A percentile compares a stretch with the other conserved stretches of the same genome.
phyloP scores from a whole-genome alignment of 305 asterid species.

The Withania somnifera region DNA sequence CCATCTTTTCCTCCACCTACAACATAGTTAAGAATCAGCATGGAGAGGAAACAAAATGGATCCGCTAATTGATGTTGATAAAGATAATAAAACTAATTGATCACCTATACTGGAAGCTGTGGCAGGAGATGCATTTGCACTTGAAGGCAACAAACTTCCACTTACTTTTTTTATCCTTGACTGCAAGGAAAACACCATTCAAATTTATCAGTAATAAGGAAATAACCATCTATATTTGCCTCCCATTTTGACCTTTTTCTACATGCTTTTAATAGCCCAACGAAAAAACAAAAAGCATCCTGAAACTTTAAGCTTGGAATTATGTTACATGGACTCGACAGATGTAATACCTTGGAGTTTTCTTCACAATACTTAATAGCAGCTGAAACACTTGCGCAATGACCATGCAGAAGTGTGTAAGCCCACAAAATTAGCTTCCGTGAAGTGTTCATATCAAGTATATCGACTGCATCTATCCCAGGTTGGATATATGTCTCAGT shows the following conservation, averaged over 20 bases:
- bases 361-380: conserved; percentile 89
- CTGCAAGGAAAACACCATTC: conserved; percentile 27
- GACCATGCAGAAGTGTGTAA: conserved; percentile 80
- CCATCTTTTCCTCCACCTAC: conserved; percentile 63
- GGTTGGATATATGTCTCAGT: conserved; percentile 89
- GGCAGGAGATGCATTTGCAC: conserved; percentile 25
- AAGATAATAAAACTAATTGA: neutral
- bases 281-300: neutral
- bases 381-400: conserved; percentile 52
- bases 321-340: neutral
- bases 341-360: conserved; percentile 50
- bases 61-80: neutral
- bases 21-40: conserved; percentile 1
- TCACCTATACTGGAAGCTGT: conserved; percentile 22
- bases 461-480: conserved; percentile 82
- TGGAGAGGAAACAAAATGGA: neutral
- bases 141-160: conserved; percentile 43
- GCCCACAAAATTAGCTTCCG: conserved; percentile 95
- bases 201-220: neutral
- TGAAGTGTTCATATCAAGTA: conserved; percentile 92
- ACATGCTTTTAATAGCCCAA: neutral
- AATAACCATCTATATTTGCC: neutral
- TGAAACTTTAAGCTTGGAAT: too few relatives aligned
- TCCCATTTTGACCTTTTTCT: neutral
- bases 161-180: conserved; percentile 60